These are phyloP conservation scores for Trichomonascaceae sp. DNA, from an alignment of 1,139 yeast species.

Conservation along the genomic window DNA sequence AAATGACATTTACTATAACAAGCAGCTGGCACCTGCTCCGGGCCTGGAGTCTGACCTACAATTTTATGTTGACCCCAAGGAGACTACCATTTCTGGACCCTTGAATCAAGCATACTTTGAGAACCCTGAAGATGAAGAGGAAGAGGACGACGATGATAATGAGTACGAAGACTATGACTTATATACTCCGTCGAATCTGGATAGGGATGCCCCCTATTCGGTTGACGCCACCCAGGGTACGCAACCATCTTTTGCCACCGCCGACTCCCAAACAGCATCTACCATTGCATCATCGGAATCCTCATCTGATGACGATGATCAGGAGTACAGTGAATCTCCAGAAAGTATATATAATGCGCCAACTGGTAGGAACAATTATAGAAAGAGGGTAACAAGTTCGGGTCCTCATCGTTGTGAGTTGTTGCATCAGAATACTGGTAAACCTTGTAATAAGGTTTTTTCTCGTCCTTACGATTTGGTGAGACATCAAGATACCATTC, in stretches of 20 bases:
- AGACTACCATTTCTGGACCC: slow-evolving; percentile 6
- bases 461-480: slow-evolving; percentile 92
- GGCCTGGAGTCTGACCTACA: slow-evolving; percentile 10
- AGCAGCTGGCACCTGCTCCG: slow-evolving; percentile 5
- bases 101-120: neutral
- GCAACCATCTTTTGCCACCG: slow-evolving; percentile 4
- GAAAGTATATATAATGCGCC: neutral
- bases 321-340: neutral
- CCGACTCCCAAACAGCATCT: slow-evolving; percentile 4
- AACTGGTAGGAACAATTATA: neutral
- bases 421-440: slow-evolving; percentile 54
- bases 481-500: slow-evolving; percentile 94
- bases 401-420: slow-evolving; percentile 54
- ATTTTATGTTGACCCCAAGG: slow-evolving; percentile 12
- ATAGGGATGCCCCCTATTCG: neutral
- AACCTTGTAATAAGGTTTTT: slow-evolving; percentile 72
- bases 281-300: neutral
- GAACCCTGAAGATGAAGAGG: slow-evolving; percentile 25
- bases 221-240: neutral
- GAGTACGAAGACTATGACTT: slow-evolving; percentile 21
- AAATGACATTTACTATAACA: slow-evolving; percentile 15
- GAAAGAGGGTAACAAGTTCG: slow-evolving; percentile 11
- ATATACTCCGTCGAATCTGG: slow-evolving; percentile 1
- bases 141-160: slow-evolving; percentile 19
- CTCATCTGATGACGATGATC: neutral